phyloP scores from a whole-genome alignment of 805 yeast genomes.

The Lachancea nothofagi region DNA sequence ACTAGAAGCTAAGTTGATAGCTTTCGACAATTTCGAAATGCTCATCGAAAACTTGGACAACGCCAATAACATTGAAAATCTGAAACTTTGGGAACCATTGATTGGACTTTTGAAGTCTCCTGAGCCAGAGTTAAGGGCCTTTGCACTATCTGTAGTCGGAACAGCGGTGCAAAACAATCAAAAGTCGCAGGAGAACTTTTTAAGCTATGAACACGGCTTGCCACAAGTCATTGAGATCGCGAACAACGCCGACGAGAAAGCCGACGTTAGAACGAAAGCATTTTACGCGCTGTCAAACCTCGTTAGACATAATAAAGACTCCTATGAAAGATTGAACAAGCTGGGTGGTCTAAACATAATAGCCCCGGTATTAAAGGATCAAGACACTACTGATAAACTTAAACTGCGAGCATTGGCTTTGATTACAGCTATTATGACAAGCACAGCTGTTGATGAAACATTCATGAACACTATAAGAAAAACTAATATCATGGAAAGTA shows the following conservation, averaged over 20 bases:
- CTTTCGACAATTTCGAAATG: conserved; percentile 91
- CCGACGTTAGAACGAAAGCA: conserved; percentile 51
- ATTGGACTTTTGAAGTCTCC: conserved; percentile 46
- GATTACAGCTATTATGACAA: conserved; percentile 53
- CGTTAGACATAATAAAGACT: conserved; percentile 60
- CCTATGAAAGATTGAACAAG: conserved; percentile 50
- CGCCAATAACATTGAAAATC: conserved; percentile 83
- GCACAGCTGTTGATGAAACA: conserved; percentile 41
- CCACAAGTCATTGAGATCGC: conserved; percentile 42
- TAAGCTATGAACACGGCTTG: conserved; percentile 46
- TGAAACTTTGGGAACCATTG: conserved; percentile 74
- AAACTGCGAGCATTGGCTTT: conserved; percentile 52
- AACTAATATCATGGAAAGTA: conserved; percentile 24
- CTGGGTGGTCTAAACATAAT: conserved; percentile 60
- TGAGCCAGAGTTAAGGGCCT: conserved; percentile 43
- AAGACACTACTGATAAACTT: conserved; percentile 34
- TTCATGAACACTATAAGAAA: conserved; percentile 34
- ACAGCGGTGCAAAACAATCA: conserved; percentile 92
- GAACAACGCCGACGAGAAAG: conserved; percentile 19
- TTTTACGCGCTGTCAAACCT: conserved; percentile 72
- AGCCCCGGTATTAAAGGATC: conserved; percentile 27
- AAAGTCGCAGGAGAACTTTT: conserved; percentile 62
- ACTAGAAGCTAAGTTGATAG: conserved; percentile 59
- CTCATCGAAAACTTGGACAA: conserved; percentile 88
- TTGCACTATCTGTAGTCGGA: conserved; percentile 72